These are phyloP conservation scores for Zasmidium citrigriseum DNA, from an alignment of 2,329 filamentous ascomycete genomes.

Conservation along the genomic window DNA sequence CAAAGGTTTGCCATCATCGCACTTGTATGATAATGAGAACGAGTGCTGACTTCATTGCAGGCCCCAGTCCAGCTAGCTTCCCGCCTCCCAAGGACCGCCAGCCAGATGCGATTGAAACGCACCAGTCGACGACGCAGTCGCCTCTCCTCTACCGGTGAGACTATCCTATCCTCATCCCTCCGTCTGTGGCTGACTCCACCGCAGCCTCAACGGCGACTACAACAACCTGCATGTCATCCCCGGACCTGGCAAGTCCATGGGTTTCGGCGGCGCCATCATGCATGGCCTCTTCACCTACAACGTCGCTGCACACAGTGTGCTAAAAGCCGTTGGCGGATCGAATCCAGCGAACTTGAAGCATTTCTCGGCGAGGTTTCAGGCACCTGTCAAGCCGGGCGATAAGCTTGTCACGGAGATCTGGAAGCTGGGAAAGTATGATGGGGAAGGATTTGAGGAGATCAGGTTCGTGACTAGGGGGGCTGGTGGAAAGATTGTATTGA, in stretches of 20 bases:
- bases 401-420: conserved; percentile 78
- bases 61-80: not conserved
- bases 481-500: not conserved
- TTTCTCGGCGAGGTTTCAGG: conserved; percentile 84
- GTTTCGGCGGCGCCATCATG: conserved; percentile 79
- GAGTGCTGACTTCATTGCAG: not conserved
- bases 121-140: not conserved
- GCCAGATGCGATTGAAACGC: not conserved
- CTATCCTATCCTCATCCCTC: conserved; percentile 22
- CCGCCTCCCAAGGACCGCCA: not conserved
- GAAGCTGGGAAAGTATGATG: conserved; percentile 53
- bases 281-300: conserved; percentile 90
- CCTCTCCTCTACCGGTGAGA: not conserved
- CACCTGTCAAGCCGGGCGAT: conserved; percentile 78
- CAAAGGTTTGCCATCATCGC: conserved; percentile 60
- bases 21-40: not conserved
- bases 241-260: conserved; percentile 79
- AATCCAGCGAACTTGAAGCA: conserved; percentile 78
- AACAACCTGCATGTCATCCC: conserved; percentile 88
- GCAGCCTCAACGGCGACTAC: conserved; percentile 81
- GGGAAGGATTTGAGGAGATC: not conserved
- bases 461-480: not conserved
- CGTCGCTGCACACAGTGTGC: conserved; percentile 67
- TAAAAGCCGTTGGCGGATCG: conserved; percentile 70
- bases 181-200: not conserved